phyloP scores from a whole-genome alignment of 306 rosid genomes.

The Corylus heterophylla region DNA sequence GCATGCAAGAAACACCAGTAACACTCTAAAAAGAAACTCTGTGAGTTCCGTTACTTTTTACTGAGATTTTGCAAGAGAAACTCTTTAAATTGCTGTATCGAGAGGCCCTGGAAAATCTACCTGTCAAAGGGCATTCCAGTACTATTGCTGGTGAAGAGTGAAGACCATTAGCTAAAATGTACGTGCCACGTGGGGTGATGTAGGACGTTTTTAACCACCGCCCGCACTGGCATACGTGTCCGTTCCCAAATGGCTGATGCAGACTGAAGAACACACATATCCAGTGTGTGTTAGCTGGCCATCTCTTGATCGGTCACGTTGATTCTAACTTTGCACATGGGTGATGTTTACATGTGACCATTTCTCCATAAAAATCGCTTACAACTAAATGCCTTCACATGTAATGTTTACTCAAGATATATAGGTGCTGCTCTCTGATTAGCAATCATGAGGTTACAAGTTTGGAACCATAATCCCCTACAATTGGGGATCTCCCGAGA shows the following conservation, averaged over 20 bases:
- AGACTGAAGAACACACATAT: not conserved
- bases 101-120: not conserved
- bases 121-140: not conserved
- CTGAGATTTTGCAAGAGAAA: no score
- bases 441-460: no score
- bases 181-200: not conserved
- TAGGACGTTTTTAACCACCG: not conserved
- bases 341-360: not conserved
- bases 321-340: not conserved
- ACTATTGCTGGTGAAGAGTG: not conserved
- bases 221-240: not conserved
- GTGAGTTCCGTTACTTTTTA: no score
- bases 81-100: not conserved
- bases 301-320: conserved; percentile 16
- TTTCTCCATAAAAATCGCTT: not conserved
- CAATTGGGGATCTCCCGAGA: no score
- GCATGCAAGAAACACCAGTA: no score
- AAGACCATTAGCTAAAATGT: not conserved
- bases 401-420: no score
- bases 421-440: no score
- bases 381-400: not conserved
- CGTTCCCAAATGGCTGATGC: not conserved
- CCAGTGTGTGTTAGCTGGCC: not conserved
- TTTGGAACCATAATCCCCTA: no score
- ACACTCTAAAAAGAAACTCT: no score